phyloP scores from a whole-genome alignment of 176 grass and related monocot species.

The Leersia perrieri region DNA sequence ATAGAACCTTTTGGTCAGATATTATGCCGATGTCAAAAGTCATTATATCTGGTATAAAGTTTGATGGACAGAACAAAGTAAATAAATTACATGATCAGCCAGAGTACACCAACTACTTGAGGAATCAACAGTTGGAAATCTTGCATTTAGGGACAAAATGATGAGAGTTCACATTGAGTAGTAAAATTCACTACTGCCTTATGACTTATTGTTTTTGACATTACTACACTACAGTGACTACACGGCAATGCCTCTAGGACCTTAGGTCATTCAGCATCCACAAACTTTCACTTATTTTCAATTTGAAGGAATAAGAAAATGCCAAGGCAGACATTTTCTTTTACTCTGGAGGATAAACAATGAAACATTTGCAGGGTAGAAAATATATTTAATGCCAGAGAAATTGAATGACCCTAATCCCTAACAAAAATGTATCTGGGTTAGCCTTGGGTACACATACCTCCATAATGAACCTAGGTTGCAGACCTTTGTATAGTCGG shows the following conservation, averaged over 20 bases:
- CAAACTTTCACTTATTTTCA: slow-evolving; percentile 5
- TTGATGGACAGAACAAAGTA: not conserved
- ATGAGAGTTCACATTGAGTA: not conserved
- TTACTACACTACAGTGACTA: not conserved
- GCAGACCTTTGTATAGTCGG: slow-evolving; percentile 65
- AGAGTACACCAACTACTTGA: not conserved
- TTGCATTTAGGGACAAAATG: not conserved
- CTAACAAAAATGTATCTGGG: slow-evolving; percentile 18
- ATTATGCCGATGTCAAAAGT: not conserved
- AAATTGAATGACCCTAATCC: not conserved
- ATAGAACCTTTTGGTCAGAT: not conserved
- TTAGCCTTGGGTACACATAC: slow-evolving; percentile 57
- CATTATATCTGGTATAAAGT: not conserved
- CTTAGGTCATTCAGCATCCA: not conserved
- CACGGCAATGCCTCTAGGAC: not conserved
- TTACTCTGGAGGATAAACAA: not conserved
- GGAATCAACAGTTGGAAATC: slow-evolving; percentile 15
- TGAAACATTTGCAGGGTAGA: not conserved
- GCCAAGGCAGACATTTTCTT: not conserved
- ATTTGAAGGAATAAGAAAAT: not conserved
- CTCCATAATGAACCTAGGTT: slow-evolving; percentile 85
- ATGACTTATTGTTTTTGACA: not conserved
- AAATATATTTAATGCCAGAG: not conserved
- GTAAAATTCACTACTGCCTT: not conserved
- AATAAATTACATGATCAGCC: slow-evolving; percentile 6